A percentile compares a stretch with the other conserved stretches of the same genome.
These are phyloP conservation scores for Halophytophthora batemanensis DNA, from an alignment of 352 stramenopile genomes.

Conservation along the genomic window DNA sequence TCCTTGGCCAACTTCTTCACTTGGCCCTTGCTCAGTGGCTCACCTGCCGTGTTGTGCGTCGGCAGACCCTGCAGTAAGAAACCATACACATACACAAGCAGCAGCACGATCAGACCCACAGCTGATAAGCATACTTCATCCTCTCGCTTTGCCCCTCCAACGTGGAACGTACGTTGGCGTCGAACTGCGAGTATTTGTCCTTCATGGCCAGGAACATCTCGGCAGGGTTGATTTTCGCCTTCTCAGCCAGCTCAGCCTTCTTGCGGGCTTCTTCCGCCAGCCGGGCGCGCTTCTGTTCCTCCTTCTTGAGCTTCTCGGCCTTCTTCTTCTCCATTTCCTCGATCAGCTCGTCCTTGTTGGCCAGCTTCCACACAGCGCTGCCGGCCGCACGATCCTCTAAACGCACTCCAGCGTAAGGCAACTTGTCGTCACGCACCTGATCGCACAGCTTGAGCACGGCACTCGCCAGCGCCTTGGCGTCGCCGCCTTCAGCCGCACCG, in stretches of 20 bases:
- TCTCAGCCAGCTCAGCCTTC: conserved; percentile 78
- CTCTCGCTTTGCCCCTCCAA: too few species aligned
- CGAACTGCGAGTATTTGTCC: conserved; percentile 89
- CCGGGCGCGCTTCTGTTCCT: conserved; percentile 73
- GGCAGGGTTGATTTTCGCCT: conserved; percentile 88
- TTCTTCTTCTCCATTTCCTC: conserved; percentile 79
- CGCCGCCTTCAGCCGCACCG: conserved; percentile 33
- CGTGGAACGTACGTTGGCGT: conserved; percentile 84
- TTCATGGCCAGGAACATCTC: conserved; percentile 92
- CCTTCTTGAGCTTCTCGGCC: conserved; percentile 73
- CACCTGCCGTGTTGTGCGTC: conserved; percentile 91
- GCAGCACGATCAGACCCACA: too few species aligned
- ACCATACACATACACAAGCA: conserved; percentile 8
- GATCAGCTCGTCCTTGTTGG: conserved; percentile 85
- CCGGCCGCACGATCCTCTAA: conserved; percentile 79
- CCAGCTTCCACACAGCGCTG: conserved; percentile 89
- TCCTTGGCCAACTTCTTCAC: conserved; percentile 98
- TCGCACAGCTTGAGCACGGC: conserved; percentile 84
- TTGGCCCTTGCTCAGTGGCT: conserved; percentile 93
- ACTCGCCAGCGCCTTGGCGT: conserved; percentile 55
- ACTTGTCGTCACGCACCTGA: conserved; percentile 83
- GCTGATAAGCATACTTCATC: too few species aligned
- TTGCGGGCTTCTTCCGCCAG: conserved; percentile 74
- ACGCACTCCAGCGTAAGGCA: conserved; percentile 86
- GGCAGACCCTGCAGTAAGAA: conserved; percentile 82